Percentiles rank a stretch among this genome's conserved stretches.
Evolutionary conservation across 1,284 basidiomycete species (phyloP).

Genomic region (Tilletia indica): DNA sequence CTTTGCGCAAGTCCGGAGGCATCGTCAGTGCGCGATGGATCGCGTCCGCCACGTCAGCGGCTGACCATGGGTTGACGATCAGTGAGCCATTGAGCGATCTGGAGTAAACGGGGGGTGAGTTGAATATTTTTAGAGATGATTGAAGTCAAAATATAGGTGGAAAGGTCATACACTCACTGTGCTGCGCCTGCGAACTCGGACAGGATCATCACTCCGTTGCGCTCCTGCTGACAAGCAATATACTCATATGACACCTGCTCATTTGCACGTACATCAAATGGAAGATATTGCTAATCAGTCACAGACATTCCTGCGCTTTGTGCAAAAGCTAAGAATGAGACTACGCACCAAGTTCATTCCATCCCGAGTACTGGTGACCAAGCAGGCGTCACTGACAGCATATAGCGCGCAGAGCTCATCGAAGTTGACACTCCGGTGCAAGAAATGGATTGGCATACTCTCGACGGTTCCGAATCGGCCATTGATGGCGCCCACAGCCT

Average conservation of each 20-base stretch:
- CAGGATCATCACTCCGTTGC: constrained; percentile 93
- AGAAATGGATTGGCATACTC: constrained; percentile 98
- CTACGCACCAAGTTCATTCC: constrained; percentile 84
- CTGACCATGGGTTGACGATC: constrained; percentile 58
- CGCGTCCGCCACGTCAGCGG: constrained; percentile 88
- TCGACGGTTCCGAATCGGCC: constrained; percentile 97
- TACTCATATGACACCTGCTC: constrained; percentile 89
- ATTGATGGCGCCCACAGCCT: constrained; percentile 95
- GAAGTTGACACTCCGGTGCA: constrained; percentile 79
- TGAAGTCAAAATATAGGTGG: background rate
- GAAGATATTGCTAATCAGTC: background rate
- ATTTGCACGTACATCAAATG: background rate
- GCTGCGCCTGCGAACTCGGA: constrained; percentile 98
- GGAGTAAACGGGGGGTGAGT: background rate
- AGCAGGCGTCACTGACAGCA: constrained; percentile 90
- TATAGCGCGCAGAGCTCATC: constrained; percentile 96
- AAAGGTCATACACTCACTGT: constrained; percentile 62
- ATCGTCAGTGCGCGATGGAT: constrained; percentile 92
- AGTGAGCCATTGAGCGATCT: constrained; percentile 48
- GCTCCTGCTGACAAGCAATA: constrained; percentile 87
- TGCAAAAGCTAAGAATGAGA: too few species aligned
- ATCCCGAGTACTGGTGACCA: constrained; percentile 91
- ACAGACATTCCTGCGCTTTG: too few species aligned
- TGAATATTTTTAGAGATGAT: background rate
- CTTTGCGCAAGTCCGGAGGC: constrained; percentile 72